Evolutionary conservation across 2,329 filamentous ascomycete genomes (phyloP).

Genomic region (Knufia petricola): DNA sequence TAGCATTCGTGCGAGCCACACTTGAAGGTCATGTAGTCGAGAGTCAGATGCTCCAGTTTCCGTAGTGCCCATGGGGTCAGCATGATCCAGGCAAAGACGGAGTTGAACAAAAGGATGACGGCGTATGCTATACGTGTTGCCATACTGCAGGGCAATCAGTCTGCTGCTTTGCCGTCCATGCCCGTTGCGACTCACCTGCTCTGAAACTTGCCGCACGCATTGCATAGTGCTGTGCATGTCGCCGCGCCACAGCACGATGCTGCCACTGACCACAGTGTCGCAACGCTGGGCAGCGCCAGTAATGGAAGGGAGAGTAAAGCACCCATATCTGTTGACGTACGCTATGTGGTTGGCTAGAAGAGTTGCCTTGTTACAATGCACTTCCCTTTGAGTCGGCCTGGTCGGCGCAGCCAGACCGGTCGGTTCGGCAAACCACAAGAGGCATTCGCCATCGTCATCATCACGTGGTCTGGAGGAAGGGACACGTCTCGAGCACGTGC

Average conservation of each 20-base stretch:
- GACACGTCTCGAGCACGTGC: too few species aligned
- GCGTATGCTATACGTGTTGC: conserved; percentile 95
- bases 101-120: conserved; percentile 89
- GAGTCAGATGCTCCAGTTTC: conserved; percentile 80
- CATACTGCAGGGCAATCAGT: conserved; percentile 49
- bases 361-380: too few species aligned
- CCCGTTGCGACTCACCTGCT: conserved; percentile 57
- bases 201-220: conserved; percentile 89
- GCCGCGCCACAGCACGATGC: conserved; percentile 94
- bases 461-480: too few species aligned
- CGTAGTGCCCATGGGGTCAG: conserved; percentile 97
- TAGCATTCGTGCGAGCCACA: conserved; percentile 86
- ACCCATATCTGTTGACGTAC: conserved; percentile 54
- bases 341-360: neutral
- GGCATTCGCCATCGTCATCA: too few species aligned
- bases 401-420: neutral
- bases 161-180: neutral
- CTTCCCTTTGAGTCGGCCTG: neutral
- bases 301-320: conserved; percentile 83
- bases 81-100: conserved; percentile 97
- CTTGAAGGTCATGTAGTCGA: conserved; percentile 93
- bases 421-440: too few species aligned
- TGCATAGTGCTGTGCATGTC: conserved; percentile 91
- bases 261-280: conserved; percentile 70
- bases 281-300: conserved; percentile 73